phyloP scores from a whole-genome alignment of 2,329 filamentous ascomycete species.

The Gaeumannomyces tritici region DNA sequence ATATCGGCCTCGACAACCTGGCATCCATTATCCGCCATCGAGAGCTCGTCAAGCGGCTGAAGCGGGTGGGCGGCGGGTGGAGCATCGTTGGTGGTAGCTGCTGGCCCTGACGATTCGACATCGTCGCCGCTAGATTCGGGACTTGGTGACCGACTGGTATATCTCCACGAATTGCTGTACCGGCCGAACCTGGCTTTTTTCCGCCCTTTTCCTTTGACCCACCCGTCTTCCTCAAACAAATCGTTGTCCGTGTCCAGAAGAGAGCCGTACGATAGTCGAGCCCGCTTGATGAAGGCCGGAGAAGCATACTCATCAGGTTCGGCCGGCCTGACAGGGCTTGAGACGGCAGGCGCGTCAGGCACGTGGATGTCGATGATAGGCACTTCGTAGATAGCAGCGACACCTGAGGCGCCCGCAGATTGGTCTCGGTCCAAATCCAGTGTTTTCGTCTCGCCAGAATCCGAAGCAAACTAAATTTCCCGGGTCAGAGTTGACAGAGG shows the following conservation, averaged over 20 bases:
- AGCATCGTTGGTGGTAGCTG: not conserved
- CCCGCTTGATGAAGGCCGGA: constrained; percentile 69
- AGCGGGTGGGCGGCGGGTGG: too few relatives aligned
- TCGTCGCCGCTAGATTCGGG: constrained; percentile 41
- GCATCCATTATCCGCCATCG: constrained; percentile 19
- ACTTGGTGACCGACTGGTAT: constrained; percentile 61
- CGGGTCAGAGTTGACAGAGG: not conserved
- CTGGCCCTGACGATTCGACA: constrained; percentile 7
- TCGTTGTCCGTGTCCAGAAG: constrained; percentile 56
- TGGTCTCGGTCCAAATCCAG: constrained; percentile 44
- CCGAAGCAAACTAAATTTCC: not conserved
- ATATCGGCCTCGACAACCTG: constrained; percentile 18
- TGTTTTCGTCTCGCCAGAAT: constrained; percentile 31
- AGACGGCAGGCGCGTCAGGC: constrained; percentile 3
- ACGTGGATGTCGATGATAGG: constrained; percentile 4
- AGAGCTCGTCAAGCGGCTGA: constrained; percentile 8
- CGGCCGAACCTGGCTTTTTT: constrained; percentile 64
- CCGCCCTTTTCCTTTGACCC: constrained; percentile 47
- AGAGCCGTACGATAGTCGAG: constrained; percentile 59
- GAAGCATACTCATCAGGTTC: constrained; percentile 55
- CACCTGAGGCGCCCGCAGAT: not conserved
- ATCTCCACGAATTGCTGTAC: constrained; percentile 62
- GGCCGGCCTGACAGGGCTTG: constrained; percentile 11
- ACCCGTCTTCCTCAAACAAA: constrained; percentile 61
- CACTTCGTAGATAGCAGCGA: not conserved